Conservation (phyloP, 495 filamentous ascomycete species). For the Aspergillus steynii region DNA sequence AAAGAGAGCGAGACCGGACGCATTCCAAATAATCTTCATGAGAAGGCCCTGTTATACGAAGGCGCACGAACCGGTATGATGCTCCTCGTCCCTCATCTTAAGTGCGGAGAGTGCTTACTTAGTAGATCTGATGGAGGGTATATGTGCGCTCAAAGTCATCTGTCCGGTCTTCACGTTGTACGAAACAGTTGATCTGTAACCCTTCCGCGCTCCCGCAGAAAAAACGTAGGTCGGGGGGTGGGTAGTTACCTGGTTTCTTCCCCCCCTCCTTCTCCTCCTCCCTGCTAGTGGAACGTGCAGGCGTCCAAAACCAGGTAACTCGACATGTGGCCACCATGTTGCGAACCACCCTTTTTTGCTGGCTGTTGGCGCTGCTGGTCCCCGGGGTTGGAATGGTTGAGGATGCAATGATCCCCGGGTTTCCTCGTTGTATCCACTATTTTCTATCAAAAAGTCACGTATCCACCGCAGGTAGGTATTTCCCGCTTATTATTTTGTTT, state of each 20-base stretch:
- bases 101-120: neutral
- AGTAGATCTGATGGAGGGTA: neutral
- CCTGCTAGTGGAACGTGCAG: no score
- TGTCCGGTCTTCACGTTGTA: neutral
- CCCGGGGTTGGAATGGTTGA: constrained; percentile 7
- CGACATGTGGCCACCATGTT: neutral
- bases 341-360: neutral
- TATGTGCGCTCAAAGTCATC: neutral
- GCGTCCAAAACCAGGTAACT: neutral
- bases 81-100: no score
- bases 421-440: neutral
- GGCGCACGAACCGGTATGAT: neutral
- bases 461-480: no score
- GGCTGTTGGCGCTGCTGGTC: neutral
- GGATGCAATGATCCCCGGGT: constrained; percentile 6
- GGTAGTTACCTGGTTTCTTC: no score
- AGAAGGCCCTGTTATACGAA: neutral
- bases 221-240: no score
- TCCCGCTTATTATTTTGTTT: no score
- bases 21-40: neutral
- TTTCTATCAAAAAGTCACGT: no score
- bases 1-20: no score
- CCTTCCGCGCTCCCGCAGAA: neutral
- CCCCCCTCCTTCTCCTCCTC: no score
- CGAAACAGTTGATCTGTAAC: neutral